Evolutionary conservation across 768 basidiomycete genomes (phyloP), one percentile per base, ranked within the genome.

Genomic region (Pisolithus marmoratus): DNA sequence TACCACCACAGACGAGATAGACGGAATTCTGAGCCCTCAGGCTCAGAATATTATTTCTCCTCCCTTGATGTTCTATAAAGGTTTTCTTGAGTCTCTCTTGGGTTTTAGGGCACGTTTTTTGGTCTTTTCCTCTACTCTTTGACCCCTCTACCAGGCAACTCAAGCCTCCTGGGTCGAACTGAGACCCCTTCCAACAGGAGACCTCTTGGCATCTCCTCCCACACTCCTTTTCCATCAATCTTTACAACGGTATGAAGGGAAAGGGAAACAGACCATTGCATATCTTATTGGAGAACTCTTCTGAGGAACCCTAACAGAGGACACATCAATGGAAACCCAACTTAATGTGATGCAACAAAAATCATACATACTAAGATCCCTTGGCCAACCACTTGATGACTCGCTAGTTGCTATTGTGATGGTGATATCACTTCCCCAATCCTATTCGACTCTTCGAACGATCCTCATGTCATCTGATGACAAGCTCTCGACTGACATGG

Each of bases 161-260:
- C n/a, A n/a, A n/a, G n/a, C n/a, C n/a, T n/a, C n/a, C n/a, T n/a
- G n/a, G n/a, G n/a, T n/a, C n/a, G n/a, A n/a, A n/a, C n/a, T n/a
- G n/a, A n/a, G n/a, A n/a, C n/a, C n/a, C n/a, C n/a, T n/a, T n/a
- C n/a, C n/a, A n/a, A n/a, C n/a, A n/a, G n/a, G n/a, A n/a, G n/a
- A n/a, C n/a, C n/a, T n/a, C n/a, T n/a, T n/a, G n/a, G n/a, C n/a
- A n/a, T n/a, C n/a, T n/a, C n/a, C n/a, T n/a, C n/a, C n/a, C n/a
- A n/a, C n/a, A n/a, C n/a, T n/a, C n/a, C n/a, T n/a, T n/a, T n/a
- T n/a, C n/a, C n/a, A n/a, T n/a, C n/a, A n/a, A n/a, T n/a, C n/a
- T n/a, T n/a, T n/a, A n/a, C n/a, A n/a, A n/a, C n/a, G 45, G 2
- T 65, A 63, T 48, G 53, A 66, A 46, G 61, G 64, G 1, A 59